Percentiles rank a stretch among this genome's conserved stretches.
phyloP scores from a whole-genome alignment of 495 filamentous ascomycete species.

The Aspergillus sparsus region DNA sequence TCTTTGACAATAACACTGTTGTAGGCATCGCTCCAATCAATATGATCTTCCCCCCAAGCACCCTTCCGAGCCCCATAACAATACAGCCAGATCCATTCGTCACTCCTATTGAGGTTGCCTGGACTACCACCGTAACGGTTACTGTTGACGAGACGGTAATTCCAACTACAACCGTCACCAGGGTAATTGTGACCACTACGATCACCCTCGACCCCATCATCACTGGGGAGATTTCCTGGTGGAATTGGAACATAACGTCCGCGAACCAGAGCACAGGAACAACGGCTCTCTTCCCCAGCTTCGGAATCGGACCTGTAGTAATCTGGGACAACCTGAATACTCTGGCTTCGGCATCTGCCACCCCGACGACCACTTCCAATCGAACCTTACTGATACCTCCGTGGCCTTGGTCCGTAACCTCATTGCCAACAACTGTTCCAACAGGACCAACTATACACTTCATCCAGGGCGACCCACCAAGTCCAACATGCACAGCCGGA shows the following conservation, averaged over 20 bases:
- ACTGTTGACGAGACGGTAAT: not conserved
- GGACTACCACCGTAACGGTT: slow-evolving; percentile 1
- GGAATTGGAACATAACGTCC: slow-evolving; percentile 13
- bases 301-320: slow-evolving; percentile 1
- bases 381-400: not conserved
- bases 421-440: not conserved
- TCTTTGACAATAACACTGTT: not conserved
- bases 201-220: slow-evolving; percentile 6
- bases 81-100: not conserved
- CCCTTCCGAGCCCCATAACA: not conserved
- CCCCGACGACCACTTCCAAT: not conserved
- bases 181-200: not conserved
- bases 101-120: slow-evolving; percentile 8
- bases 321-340: slow-evolving; percentile 10
- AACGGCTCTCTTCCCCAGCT: not conserved
- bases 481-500: slow-evolving; percentile 15
- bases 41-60: slow-evolving; percentile 11
- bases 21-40: slow-evolving; percentile 12
- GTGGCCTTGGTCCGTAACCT: slow-evolving; percentile 9
- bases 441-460: not conserved
- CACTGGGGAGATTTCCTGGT: not conserved
- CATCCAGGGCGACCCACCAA: slow-evolving; percentile 7
- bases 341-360: not conserved
- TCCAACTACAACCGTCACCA: not conserved
- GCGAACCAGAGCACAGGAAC: not conserved